Base-by-base conservation (phyloP, 768 basidiomycete species). In the Lactifluus hygrophoroides region DNA sequence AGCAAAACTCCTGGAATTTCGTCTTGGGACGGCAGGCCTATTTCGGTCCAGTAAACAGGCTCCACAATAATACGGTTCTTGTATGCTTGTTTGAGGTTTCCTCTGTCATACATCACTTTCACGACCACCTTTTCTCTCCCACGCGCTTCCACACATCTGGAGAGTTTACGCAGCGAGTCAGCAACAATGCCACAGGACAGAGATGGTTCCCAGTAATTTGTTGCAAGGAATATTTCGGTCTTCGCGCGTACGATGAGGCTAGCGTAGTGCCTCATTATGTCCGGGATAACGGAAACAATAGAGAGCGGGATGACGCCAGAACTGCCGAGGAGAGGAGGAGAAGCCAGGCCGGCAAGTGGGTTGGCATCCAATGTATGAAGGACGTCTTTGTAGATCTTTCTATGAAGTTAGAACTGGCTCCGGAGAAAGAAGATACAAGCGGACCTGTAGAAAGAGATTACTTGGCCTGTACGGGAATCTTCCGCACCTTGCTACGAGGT, bases 41-140 rank as follows among this genome's bases (percentile, higher is more conserved):
- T 74, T 45, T 75, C 67, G 30, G 69, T 61, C 74, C 78, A 82
- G 50, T 75, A 78, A 10, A 72, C 68, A 5, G 74, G 73, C 6
- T 70, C 67, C 19, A 84, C 82, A 10, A 71, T 57, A 16, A 78
- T 69, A 57, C 81, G 84, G 66, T 75, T 62, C 68, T 76, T 72
- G 62, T 74, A 54, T 19, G 73, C 52, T 60, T 86, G 84, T 67
- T 79, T 77, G 60, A 78, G 70, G 48, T 76, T 79, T 1, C 84
- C 86, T 58, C 86, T 76, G 65, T 87, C 86, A 68, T 86, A 88
- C 63, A 86, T 79, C 66, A 87, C 67, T 69, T 86, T 86, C 64
- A 85, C 78, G 51, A 86, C 74, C 16, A 83, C 75, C 58, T 75
- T 79, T 54, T 73, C 71, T 25, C 72, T 66, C 3, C 72, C 74